Base-by-base conservation (phyloP, 306 rosid genomes). In the Sesbania bispinosa region DNA sequence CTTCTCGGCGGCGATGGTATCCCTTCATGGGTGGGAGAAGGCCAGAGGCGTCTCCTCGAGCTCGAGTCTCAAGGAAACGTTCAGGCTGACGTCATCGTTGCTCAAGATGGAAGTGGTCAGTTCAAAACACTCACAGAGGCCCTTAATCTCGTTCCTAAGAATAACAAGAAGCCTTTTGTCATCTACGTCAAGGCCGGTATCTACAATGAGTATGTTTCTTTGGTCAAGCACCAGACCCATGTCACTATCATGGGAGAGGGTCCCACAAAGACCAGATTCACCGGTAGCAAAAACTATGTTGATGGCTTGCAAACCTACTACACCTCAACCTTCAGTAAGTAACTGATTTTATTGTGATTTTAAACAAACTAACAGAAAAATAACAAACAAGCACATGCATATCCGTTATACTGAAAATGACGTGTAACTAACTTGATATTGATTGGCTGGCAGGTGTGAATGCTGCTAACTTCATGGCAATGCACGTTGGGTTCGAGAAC, bases 181-280 rank as follows among this genome's bases (percentile, higher is more conserved):
- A 89, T 94, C 62, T 39, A 86, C 43, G 60, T 94, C 23, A 94
- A 91, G 83, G 88, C 75, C 1, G 99, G 99, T 6, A 13, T 82
- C 18, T 94, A 94, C 13, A 1, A 5, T 0, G 97, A 94, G 79
- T 43, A 77, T 4, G 83, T 90, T 7, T 0, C 8, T 0, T 0
- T 94, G 9, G 64, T 48, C 1, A 86, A 83, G 82, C 2, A 2
- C 10, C 72, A 61, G 88, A 60, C 59, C 2, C 26, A 59, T 11
- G 79, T 94, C 33, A 68, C 82, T 41, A 43, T 94, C 41, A 60
- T 91, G 27, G 99, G 97, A 13, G 99, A 94, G 54, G 99, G 99
- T 61, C 90, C 99, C 23, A 83, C 85, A 1, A 80, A 75, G 78
- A 89, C 96, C 50, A 85, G 10, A 62, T 79, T 95, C 85, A 80